Evolutionary conservation across 2,329 filamentous ascomycete species (phyloP), one percentile per base, ranked within the genome.

Genomic region (Colletotrichum sp.): DNA sequence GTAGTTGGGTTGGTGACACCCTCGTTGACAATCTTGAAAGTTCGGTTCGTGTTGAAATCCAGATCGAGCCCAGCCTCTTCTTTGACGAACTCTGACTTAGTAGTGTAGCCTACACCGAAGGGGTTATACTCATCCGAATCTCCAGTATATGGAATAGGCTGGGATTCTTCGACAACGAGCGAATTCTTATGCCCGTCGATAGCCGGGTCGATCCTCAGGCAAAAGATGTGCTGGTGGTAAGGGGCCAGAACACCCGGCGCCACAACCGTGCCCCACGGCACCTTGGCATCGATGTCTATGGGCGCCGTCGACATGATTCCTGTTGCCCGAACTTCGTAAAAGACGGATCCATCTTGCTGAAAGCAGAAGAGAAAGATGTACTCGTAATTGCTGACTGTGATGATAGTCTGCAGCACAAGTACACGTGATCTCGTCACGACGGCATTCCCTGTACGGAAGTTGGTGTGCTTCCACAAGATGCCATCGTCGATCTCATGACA

Each of bases 161-260:
- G 78, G 1, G 83, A 82, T 48, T 87, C 85, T 30, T 87, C 84
- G 1, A 85, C 75, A 3, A 83, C 80, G 2, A 92, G 82, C 0
- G 90, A 90, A 81, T 93, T 93, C 2, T 83, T 81, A 78, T 89
- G 85, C 0, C 92, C 91, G 78, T 93, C 92, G 55, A 94, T 43
- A 9, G 61, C 61, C n/a, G 36, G 91, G 78, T 94, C 92, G n/a
- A 94, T 90, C 1, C 92, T 88, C 34, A 92, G 81, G n/a, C 86
- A 89, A 80, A 94, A 94, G 48, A 94, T 87, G 81, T 94, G 92
- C 80, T 94, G 93, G 75, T 94, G 92, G 80, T 93, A 92, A 26
- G 92, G 91, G 0, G 92, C 93, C 7, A 94, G 82, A 0, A 91
- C 90, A 0, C 92, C 92, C 0, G 90, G 89, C 0, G 89, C 88